Evolutionary conservation across 106 monocot genomes (phyloP).

Genomic region (Dactylorhiza incarnata): DNA sequence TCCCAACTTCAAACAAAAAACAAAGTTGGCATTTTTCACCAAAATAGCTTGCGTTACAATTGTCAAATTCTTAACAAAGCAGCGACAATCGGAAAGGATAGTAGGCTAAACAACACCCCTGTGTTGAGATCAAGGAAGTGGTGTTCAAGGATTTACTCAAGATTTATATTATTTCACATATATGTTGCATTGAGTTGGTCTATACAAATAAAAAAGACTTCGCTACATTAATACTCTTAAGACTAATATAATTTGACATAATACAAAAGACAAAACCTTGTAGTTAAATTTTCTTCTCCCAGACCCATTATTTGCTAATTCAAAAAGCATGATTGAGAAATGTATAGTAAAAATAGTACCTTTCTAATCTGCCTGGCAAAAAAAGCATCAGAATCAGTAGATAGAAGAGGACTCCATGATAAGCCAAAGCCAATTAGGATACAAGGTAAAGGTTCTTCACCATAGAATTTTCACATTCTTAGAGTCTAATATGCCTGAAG

Average conservation of each 20-base stretch:
- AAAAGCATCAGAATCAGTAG: background rate
- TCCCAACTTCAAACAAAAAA: background rate
- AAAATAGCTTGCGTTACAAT: background rate
- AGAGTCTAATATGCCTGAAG: background rate
- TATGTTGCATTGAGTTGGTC: background rate
- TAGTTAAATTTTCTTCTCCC: background rate
- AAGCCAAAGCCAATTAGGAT: background rate
- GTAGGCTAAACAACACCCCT: background rate
- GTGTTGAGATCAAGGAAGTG: background rate
- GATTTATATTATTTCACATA: background rate
- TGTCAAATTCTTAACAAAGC: background rate
- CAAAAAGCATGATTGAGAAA: background rate
- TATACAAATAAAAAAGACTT: background rate
- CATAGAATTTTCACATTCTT: slow-evolving; percentile 2
- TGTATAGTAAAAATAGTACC: slow-evolving; percentile 1
- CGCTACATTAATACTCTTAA: background rate
- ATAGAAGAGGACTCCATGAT: background rate
- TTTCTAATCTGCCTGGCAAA: background rate
- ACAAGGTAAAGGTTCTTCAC: background rate
- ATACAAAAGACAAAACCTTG: background rate
- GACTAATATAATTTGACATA: too few relatives aligned
- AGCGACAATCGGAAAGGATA: background rate
- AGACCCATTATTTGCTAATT: background rate
- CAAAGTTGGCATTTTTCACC: background rate
- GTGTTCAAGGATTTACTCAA: background rate